A percentile compares a stretch with the other conserved stretches of the same genome.
phyloP scores from a whole-genome alignment of 306 rosid genomes.

The Echinosophora koreensis region DNA sequence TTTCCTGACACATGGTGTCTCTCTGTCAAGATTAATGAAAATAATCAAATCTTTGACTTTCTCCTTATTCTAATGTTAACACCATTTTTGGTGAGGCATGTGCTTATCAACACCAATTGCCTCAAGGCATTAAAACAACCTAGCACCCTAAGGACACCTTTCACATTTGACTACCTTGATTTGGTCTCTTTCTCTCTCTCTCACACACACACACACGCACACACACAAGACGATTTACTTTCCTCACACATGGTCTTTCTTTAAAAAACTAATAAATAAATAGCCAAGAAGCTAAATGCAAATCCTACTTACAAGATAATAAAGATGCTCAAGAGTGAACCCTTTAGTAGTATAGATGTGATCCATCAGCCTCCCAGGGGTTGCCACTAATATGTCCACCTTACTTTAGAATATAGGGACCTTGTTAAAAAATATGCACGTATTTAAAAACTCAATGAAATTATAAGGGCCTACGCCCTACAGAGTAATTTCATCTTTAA shows the following conservation, averaged over 20 bases:
- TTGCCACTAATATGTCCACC: slow-evolving; percentile 92
- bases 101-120: too few species aligned
- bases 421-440: neutral
- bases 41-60: too few species aligned
- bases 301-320: slow-evolving; percentile 77
- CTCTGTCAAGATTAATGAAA: too few species aligned
- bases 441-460: neutral
- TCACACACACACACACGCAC: too few species aligned
- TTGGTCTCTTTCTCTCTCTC: neutral
- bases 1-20: too few species aligned
- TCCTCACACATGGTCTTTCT: neutral
- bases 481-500: neutral
- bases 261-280: neutral
- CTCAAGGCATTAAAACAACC: too few species aligned
- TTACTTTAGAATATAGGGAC: slow-evolving; percentile 45
- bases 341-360: slow-evolving; percentile 80
- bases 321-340: slow-evolving; percentile 88
- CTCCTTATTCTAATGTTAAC: too few species aligned
- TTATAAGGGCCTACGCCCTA: neutral
- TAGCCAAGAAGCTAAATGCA: neutral
- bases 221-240: neutral
- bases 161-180: too few species aligned
- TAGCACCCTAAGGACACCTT: too few species aligned
- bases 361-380: slow-evolving; percentile 94
- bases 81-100: too few species aligned